Percentiles rank a stretch among this genome's conserved stretches.
phyloP scores from a whole-genome alignment of 805 yeast genomes.

The Saccharomycopsis amapae region DNA sequence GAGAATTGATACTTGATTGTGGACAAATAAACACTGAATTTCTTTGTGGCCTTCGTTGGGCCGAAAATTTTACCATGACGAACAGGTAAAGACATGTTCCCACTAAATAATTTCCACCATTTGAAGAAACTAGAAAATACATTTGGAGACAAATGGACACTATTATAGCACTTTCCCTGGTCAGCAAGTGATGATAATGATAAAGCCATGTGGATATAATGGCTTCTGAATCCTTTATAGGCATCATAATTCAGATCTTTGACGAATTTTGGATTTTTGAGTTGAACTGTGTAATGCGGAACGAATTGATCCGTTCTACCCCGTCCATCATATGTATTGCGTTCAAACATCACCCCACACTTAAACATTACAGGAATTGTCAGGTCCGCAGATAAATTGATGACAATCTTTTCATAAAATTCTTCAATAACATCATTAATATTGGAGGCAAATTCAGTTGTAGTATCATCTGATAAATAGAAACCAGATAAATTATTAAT shows the following conservation, averaged over 20 bases:
- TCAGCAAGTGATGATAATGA: slow-evolving; percentile 39
- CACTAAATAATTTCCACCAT: slow-evolving; percentile 88
- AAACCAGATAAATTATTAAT: slow-evolving; percentile 23
- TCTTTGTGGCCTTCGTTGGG: slow-evolving; percentile 44
- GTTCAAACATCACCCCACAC: slow-evolving; percentile 52
- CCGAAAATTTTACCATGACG: slow-evolving; percentile 69
- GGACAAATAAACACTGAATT: slow-evolving; percentile 66
- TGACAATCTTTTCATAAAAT: slow-evolving; percentile 45
- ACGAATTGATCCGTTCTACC: slow-evolving; percentile 39
- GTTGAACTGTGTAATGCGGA: slow-evolving; percentile 55
- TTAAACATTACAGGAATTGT: slow-evolving; percentile 48
- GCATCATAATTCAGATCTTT: slow-evolving; percentile 56
- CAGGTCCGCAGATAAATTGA: slow-evolving; percentile 55
- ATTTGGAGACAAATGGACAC: slow-evolving; percentile 70
- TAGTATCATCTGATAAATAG: slow-evolving; percentile 21
- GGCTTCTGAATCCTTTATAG: slow-evolving; percentile 70
- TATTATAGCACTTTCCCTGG: slow-evolving; percentile 39
- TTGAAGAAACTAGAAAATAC: slow-evolving; percentile 58
- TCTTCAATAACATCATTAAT: slow-evolving; percentile 17
- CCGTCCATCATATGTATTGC: slow-evolving; percentile 31
- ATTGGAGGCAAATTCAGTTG: neutral
- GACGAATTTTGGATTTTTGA: slow-evolving; percentile 49
- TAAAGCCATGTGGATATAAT: slow-evolving; percentile 69
- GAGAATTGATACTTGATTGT: slow-evolving; percentile 76
- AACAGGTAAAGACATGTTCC: slow-evolving; percentile 68